Evolutionary conservation across 78 protist genomes (phyloP), one percentile per base, ranked within the genome.

Genomic region (Diacronema lutheri): DNA sequence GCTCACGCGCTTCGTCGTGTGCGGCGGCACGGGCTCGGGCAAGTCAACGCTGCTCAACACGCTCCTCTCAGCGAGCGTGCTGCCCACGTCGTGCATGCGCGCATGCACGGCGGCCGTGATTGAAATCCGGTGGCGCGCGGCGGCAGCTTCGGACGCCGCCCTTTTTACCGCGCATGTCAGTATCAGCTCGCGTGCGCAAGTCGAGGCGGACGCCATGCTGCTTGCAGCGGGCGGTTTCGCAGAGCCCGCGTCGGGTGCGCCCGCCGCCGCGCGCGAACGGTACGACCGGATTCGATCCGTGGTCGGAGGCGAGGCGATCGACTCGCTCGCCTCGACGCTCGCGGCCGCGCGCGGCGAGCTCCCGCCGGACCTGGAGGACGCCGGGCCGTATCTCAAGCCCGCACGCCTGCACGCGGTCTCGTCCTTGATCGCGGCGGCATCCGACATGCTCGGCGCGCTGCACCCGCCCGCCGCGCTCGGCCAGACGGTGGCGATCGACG

Each of bases 101-200:
- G 76, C 76, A 3, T 68, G 76, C 76, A 68, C 76, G 26, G 76
- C 76, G 31, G 25, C 76, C 50, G n/a, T 68, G 26, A 68, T 68
- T 55, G 76, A 68, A 13, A 23, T 38, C 40, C 10, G 11, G 12
- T 68, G 46, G 50, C 66, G 26, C 35, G 50, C 50, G 50, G 4
- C 9, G 35, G 29, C 66, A 11, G 33, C 9, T 3, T 61, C 21
- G 33, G 29, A 11, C 33, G 35, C 29, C 29, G 62, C 2, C 6
- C 13, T 29, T 10, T 61, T 6, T 14, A 1, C 2, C 21, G 66
- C 66, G 33, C 29, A 14, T 35, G 66, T 61, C 66, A 11, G 16
- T 1, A 4, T 61, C 66, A 10, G 29, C 66, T 3, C 35, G 16
- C 31, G 14, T 2, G 76, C 35, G 25, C n/a, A 31, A 25, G 44